Evolutionary conservation across 2,329 filamentous ascomycete genomes (phyloP), one percentile per base, ranked within the genome.

Genomic region (Apiospora rasikravindrae): DNA sequence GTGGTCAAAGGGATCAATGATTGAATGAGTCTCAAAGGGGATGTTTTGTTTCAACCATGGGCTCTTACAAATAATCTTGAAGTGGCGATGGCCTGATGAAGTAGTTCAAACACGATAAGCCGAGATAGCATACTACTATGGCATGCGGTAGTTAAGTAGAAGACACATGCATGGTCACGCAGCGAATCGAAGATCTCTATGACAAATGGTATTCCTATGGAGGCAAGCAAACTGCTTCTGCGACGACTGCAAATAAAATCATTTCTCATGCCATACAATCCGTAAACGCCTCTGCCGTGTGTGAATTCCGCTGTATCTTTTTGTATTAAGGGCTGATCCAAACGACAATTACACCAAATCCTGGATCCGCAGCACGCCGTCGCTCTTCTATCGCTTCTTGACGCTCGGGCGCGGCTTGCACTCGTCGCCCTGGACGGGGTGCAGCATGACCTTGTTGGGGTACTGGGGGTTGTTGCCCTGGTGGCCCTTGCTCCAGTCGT

Each of bases 401-500:
- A 86, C 83, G 49, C 83, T 87, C 22, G 88, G 87, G n/a, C 88
- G 82, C 37, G 89, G 88, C 83, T 90, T 91, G 83, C 88, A 90
- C 80, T 91, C 89, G 71, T 91, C 89, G 51, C 83, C 82, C 74
- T 85, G 85, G 16, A 97, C 90, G 1, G 93, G 91, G 80, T 97
- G 94, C 81, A 97, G 87, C 91, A 95, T 95, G 70, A 96, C 91
- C 85, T 96, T 96, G 82, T 90, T 93, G 11, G 93, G 90, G 73
- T 90, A 91, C 76, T 88, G 88, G 72, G 91, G 90, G 37, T 87
- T 96, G 84, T 98, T 98, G 76, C 87, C 90, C 75, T 93, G 90
- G 84, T 96, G 98, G 22, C 96, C 96, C 86, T 99, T 98, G 85
- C 93, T 95, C 96, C 96, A 99, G 85, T 99, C 96, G 82, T 99